Conservation (phyloP, 441 rosid species). For the Macaranga tanarius region DNA sequence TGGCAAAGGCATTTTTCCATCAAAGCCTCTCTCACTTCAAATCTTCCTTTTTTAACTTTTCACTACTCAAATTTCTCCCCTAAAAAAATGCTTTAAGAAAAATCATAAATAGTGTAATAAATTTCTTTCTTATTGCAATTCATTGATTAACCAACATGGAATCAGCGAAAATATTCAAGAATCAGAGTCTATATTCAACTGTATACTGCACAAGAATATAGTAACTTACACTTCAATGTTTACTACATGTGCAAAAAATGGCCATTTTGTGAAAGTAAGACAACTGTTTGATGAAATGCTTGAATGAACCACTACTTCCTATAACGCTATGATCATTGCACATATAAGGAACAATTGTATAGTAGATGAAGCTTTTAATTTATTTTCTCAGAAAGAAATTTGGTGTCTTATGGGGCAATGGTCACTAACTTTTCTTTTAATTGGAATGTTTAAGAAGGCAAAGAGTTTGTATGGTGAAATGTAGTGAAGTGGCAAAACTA, state of each 20-base stretch:
- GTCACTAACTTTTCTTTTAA: constrained; percentile 60
- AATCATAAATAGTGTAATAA: constrained; percentile 11
- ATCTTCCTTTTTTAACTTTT: not conserved
- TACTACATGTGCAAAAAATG: constrained; percentile 50
- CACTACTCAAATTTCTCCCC: constrained; percentile 10
- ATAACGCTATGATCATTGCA: constrained; percentile 80
- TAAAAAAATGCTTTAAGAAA: constrained; percentile 4
- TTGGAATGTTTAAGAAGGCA: constrained; percentile 54
- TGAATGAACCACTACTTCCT: constrained; percentile 48
- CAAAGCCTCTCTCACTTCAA: not conserved
- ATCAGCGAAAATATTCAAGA: constrained; percentile 45
- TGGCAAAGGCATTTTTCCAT: too few species aligned
- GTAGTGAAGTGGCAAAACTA: constrained; percentile 53
- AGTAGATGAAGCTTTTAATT: constrained; percentile 37
- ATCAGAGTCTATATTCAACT: constrained; percentile 54
- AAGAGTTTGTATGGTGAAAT: constrained; percentile 39
- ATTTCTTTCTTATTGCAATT: constrained; percentile 48
- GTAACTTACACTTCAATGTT: constrained; percentile 81
- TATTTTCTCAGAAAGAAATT: constrained; percentile 48
- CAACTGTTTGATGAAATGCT: constrained; percentile 69
- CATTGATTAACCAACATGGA: constrained; percentile 57
- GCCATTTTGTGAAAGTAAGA: constrained; percentile 48
- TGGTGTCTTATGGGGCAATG: constrained; percentile 64
- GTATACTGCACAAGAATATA: constrained; percentile 50
- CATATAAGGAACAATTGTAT: constrained; percentile 42